A percentile compares a stretch with the other conserved stretches of the same genome.
phyloP scores from a whole-genome alignment of 345 rosid species.

The Iberis pinnata region DNA sequence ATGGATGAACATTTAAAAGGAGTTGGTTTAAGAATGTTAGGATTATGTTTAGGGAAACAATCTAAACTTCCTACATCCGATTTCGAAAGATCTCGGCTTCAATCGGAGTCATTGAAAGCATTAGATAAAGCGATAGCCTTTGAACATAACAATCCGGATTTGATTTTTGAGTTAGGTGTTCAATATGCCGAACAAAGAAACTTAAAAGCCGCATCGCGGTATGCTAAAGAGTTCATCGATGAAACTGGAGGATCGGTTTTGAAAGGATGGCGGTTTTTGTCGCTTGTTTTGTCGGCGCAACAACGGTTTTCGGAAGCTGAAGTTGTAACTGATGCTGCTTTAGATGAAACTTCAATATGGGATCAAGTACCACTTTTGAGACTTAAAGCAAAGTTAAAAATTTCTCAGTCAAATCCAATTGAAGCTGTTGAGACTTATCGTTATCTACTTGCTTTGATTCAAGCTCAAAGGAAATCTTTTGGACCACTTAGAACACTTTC shows the following conservation, averaged over 20 bases:
- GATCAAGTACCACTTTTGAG: constrained; percentile 77
- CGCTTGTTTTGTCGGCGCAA: constrained; percentile 79
- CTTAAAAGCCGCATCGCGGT: constrained; percentile 56
- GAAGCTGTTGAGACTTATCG: constrained; percentile 85
- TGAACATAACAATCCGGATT: constrained; percentile 65
- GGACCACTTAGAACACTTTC: constrained; percentile 54
- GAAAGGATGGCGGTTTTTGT: constrained; percentile 88
- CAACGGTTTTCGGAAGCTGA: constrained; percentile 80
- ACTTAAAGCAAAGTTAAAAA: constrained; percentile 76
- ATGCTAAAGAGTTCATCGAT: constrained; percentile 67
- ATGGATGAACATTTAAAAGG: constrained; percentile 67
- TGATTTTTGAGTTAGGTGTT: constrained; percentile 73
- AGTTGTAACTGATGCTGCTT: constrained; percentile 82
- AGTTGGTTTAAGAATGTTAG: constrained; percentile 60
- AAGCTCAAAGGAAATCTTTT: constrained; percentile 78
- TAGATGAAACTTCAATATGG: constrained; percentile 90
- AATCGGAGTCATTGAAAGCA: constrained; percentile 70
- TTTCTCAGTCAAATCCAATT: constrained; percentile 53
- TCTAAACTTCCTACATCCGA: constrained; percentile 72
- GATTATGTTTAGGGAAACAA: constrained; percentile 81
- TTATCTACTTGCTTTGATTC: constrained; percentile 83
- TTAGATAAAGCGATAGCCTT: constrained; percentile 56
- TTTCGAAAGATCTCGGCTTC: constrained; percentile 71
- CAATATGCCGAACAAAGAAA: constrained; percentile 84
- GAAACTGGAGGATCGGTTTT: constrained; percentile 72